phyloP scores from a whole-genome alignment of 495 filamentous ascomycete genomes.

The Opeltia flavorubescens region DNA sequence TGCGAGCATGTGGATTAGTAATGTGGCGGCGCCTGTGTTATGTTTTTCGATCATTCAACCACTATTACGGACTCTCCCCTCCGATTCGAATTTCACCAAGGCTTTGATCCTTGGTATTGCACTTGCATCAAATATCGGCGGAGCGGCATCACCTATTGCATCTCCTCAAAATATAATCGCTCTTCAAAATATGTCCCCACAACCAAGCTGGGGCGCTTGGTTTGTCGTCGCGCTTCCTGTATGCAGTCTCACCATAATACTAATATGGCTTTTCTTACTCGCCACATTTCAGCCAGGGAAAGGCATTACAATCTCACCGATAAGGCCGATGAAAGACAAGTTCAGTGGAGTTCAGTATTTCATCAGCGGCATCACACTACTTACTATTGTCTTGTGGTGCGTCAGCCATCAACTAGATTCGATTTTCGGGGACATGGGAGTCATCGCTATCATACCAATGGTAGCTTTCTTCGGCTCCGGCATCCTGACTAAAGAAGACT shows the following conservation, averaged over 20 bases:
- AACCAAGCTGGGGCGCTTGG: constrained; percentile 86
- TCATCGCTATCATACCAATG: constrained; percentile 91
- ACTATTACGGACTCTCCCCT: constrained; percentile 80
- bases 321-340: constrained; percentile 71
- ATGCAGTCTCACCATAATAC: constrained; percentile 72
- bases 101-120: constrained; percentile 94
- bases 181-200: constrained; percentile 81
- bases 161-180: constrained; percentile 96
- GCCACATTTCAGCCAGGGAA: constrained; percentile 69
- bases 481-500: constrained; percentile 97
- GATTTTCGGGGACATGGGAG: constrained; percentile 93
- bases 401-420: constrained; percentile 74
- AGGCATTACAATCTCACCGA: constrained; percentile 82
- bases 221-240: constrained; percentile 93
- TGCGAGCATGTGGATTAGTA: constrained; percentile 97
- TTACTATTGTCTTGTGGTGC: constrained; percentile 87
- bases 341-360: constrained; percentile 91
- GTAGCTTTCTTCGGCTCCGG: constrained; percentile 94
- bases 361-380: constrained; percentile 69
- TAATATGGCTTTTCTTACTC: constrained; percentile 82
- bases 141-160: constrained; percentile 91
- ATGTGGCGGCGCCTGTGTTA: constrained; percentile 94
- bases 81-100: constrained; percentile 83
- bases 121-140: constrained; percentile 86
- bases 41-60: constrained; percentile 97